Evolutionary conservation across 805 yeast genomes (phyloP).

Genomic region (Nakazawaea populi): DNA sequence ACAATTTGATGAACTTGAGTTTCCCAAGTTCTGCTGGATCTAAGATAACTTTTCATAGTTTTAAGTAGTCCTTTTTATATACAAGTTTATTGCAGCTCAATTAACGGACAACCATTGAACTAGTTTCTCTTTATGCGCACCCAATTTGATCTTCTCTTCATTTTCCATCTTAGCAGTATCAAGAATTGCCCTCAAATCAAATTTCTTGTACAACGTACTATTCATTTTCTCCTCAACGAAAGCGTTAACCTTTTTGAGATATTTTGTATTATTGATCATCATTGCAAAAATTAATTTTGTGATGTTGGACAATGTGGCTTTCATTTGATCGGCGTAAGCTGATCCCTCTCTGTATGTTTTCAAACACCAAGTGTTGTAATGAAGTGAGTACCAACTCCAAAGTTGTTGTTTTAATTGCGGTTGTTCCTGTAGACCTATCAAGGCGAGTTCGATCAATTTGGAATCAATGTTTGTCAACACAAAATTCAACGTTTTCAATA

Average conservation of each 20-base stretch:
- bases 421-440: slow-evolving; percentile 47
- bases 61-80: background rate
- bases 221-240: slow-evolving; percentile 16
- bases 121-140: slow-evolving; percentile 18
- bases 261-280: slow-evolving; percentile 15
- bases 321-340: slow-evolving; percentile 39
- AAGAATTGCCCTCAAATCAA: slow-evolving; percentile 13
- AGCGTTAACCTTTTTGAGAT: slow-evolving; percentile 15
- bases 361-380: slow-evolving; percentile 48
- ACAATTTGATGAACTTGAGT: background rate
- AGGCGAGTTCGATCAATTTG: slow-evolving; percentile 46
- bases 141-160: slow-evolving; percentile 20
- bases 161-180: slow-evolving; percentile 12
- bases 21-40: slow-evolving; percentile 4
- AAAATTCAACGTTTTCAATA: slow-evolving; percentile 50
- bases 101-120: slow-evolving; percentile 6
- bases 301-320: slow-evolving; percentile 36
- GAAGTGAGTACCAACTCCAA: slow-evolving; percentile 53
- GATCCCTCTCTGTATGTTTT: slow-evolving; percentile 41
- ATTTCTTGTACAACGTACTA: slow-evolving; percentile 2
- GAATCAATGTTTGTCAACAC: slow-evolving; percentile 52
- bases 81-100: background rate
- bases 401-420: slow-evolving; percentile 24
- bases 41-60: slow-evolving; percentile 3
- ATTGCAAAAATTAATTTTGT: slow-evolving; percentile 32